Evolutionary conservation across 2,329 filamentous ascomycete genomes (phyloP), one percentile per base, ranked within the genome.

Genomic region (Septoria petroselini): DNA sequence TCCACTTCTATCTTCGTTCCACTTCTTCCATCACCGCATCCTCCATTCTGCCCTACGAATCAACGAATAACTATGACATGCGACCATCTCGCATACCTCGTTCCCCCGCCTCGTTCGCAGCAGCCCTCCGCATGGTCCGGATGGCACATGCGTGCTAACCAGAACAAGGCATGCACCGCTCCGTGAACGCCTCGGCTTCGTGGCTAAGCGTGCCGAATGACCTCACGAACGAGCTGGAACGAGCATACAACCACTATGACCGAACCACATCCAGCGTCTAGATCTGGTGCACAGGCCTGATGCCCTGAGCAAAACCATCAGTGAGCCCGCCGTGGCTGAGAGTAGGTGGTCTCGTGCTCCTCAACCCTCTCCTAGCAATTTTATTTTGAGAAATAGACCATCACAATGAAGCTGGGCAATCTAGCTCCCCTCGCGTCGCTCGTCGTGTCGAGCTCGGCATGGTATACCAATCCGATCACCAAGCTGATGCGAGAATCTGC

Each of bases 391-490:
- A 11, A 17, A 15, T 3, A 23, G 23, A 11, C 11, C 23, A 39
- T 7, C 34, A 52, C 11, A 6, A 55, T 55, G 53, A 55, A 46
- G 49, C 8, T 41, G 18, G 27, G 23, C 14, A 44, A 39, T 15
- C 15, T 45, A 35, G 19, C 42, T 18, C 11, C 44, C 2, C 14
- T 45, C 14, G 45, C 45, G 9, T 37, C 53, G 2, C 15, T 50
- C 9, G 25, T 53, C 41, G 45, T 39, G 17, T 45, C 45, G 44
- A 48, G 41, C 35, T 34, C 48, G 21, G 50, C 47, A 18, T 56
- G 46, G 33, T 56, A 42, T 14, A 47, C 46, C 3, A 48, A 56
- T 31, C 41, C 42, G 8, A 50, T 56, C 9, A 45, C 51, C 23
- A 44, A 46, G 15, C 38, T 56, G n/a, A 46, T 48, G n/a, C 35